These are phyloP conservation scores for Kodamaea ohmeri DNA, from an alignment of 1,139 yeast species.

Conservation along the genomic window DNA sequence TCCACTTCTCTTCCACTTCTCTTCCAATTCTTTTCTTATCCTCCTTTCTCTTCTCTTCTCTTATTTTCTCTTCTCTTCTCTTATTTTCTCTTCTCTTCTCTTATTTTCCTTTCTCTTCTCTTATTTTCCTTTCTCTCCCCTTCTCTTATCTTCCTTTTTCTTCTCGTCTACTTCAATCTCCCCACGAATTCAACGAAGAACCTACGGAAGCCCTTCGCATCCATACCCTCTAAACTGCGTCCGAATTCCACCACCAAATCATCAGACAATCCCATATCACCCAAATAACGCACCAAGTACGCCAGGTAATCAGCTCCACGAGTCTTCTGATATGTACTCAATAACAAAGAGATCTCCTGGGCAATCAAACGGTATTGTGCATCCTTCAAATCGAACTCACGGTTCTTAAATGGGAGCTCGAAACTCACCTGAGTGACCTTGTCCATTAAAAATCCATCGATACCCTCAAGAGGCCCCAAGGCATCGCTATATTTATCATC, in stretches of 20 bases:
- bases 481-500: conserved; percentile 54
- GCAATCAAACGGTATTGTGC: conserved; percentile 76
- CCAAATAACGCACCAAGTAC: conserved; percentile 54
- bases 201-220: conserved; percentile 61
- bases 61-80: too few relatives aligned
- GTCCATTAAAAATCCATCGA: conserved; percentile 66
- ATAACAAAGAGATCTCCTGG: conserved; percentile 68
- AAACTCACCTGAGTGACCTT: conserved; percentile 68
- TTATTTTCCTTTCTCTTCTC: too few relatives aligned
- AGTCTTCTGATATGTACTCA: conserved; percentile 56
- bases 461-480: conserved; percentile 61
- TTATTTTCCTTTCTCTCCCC: too few relatives aligned
- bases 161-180: conserved; percentile 36
- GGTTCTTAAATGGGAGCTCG: conserved; percentile 75
- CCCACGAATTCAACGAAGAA: conserved; percentile 58
- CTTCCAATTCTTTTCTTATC: too few relatives aligned
- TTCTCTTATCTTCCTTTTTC: too few relatives aligned
- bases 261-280: conserved; percentile 58
- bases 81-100: too few relatives aligned
- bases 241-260: conserved; percentile 58
- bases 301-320: conserved; percentile 43
- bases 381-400: conserved; percentile 64
- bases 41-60: too few relatives aligned
- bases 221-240: conserved; percentile 50
- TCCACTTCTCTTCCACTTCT: too few relatives aligned